Percentiles rank a stretch among this genome's conserved stretches.
These are phyloP conservation scores for Fragaria ananassa DNA, from an alignment of 306 rosid genomes.

Conservation along the genomic window DNA sequence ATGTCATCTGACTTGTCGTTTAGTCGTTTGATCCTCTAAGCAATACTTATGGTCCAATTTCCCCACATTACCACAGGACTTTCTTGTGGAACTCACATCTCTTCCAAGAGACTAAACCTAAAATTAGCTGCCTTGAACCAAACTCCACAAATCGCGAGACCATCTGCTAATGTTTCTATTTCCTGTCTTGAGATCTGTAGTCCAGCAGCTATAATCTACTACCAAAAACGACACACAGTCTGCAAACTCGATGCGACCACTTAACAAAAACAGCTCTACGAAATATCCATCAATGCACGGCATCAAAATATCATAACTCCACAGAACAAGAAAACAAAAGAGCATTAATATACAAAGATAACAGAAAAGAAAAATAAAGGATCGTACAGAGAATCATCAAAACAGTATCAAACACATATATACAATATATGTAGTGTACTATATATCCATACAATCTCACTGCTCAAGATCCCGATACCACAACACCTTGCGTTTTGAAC, in stretches of 20 bases:
- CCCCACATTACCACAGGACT: constrained; percentile 22
- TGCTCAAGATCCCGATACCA: background rate
- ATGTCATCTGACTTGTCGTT: constrained; percentile 13
- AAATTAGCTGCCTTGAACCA: constrained; percentile 23
- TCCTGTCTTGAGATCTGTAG: constrained; percentile 31
- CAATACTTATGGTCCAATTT: constrained; percentile 25
- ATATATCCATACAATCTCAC: background rate
- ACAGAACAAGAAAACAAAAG: constrained; percentile 29
- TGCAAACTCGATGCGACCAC: constrained; percentile 37
- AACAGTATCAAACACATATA: background rate
- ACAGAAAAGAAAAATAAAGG: background rate
- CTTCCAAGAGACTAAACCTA: constrained; percentile 24
- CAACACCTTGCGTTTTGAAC: too few relatives aligned
- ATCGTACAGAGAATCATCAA: background rate
- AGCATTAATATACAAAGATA: constrained; percentile 20
- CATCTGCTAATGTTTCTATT: constrained; percentile 21
- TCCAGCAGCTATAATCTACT: constrained; percentile 37
- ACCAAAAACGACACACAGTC: constrained; percentile 36
- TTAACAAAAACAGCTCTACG: constrained; percentile 39
- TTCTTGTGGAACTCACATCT: constrained; percentile 24
- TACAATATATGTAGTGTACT: background rate
- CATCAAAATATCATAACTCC: constrained; percentile 46
- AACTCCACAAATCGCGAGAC: constrained; percentile 37
- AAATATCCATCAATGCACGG: constrained; percentile 34
- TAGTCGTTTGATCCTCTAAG: constrained; percentile 25